phyloP scores from a whole-genome alignment of 495 filamentous ascomycete species.

The Penicillium pancosmium region DNA sequence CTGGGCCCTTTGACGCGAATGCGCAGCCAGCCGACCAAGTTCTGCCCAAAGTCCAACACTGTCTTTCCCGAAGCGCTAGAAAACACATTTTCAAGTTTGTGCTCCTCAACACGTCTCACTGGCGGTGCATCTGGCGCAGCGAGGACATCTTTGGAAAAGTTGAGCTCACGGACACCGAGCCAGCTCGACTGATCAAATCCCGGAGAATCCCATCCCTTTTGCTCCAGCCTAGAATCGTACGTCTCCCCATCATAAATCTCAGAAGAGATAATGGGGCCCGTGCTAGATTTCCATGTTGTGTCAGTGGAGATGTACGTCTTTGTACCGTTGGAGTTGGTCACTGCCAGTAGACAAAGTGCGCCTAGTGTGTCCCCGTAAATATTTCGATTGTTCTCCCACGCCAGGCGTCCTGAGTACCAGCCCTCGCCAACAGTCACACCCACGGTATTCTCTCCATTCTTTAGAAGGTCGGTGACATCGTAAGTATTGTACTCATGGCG shows the following conservation, averaged over 20 bases:
- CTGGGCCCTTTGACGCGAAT: not conserved
- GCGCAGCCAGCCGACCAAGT: slow-evolving; percentile 2
- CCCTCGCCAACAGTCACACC: not conserved
- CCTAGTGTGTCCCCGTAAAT: slow-evolving; percentile 1
- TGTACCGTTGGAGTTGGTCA: not conserved
- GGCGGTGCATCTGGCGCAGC: slow-evolving; percentile 1
- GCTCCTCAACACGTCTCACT: not conserved
- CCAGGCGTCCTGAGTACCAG: not conserved
- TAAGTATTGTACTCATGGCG: slow-evolving; percentile 6
- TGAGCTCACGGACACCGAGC: not conserved
- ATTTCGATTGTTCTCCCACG: not conserved
- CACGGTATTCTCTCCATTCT: not conserved
- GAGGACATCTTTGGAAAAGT: slow-evolving; percentile 1
- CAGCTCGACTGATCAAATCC: not conserved
- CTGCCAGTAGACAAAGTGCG: not conserved
- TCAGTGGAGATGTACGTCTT: slow-evolving; percentile 1
- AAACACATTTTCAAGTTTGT: not conserved
- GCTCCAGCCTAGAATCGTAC: slow-evolving; percentile 1
- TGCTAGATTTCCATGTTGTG: slow-evolving; percentile 1
- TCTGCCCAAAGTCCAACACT: slow-evolving; percentile 1
- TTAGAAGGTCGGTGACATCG: slow-evolving; percentile 3
- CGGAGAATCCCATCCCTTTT: slow-evolving; percentile 5
- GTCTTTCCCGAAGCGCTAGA: slow-evolving; percentile 2
- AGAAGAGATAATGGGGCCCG: not conserved
- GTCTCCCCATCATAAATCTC: slow-evolving; percentile 2